These are phyloP conservation scores for Diospyros lotus DNA, from an alignment of 148 eudicot species.

Conservation along the genomic window DNA sequence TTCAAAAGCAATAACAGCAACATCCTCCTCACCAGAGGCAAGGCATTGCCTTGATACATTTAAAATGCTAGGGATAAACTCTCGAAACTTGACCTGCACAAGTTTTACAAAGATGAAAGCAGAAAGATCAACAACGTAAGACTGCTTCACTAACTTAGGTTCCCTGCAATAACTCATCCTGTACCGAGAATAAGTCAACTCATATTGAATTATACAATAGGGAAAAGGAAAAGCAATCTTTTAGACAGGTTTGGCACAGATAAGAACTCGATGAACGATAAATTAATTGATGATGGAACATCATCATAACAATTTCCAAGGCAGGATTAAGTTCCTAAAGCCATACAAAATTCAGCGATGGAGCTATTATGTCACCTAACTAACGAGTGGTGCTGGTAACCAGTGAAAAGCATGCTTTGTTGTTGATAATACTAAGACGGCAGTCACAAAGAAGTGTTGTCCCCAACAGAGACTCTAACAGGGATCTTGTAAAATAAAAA, in stretches of 20 bases:
- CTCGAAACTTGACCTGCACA: constrained; percentile 76
- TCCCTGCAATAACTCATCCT: background rate
- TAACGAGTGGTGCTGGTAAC: background rate
- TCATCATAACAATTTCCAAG: background rate
- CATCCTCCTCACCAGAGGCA: constrained; percentile 94
- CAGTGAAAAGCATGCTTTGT: background rate
- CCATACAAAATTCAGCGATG: no score
- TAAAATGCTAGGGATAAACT: constrained; percentile 90
- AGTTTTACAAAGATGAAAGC: constrained; percentile 3
- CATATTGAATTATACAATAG: background rate
- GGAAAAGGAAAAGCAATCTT: background rate
- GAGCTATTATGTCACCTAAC: background rate
- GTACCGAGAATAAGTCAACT: background rate
- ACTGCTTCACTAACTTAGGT: background rate
- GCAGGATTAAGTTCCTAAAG: background rate
- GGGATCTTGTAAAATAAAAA: background rate
- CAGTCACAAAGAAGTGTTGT: background rate
- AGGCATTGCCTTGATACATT: constrained; percentile 92
- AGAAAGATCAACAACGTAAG: background rate
- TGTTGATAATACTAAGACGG: background rate
- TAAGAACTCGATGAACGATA: background rate
- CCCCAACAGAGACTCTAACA: background rate
- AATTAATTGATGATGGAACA: background rate
- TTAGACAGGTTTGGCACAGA: background rate
- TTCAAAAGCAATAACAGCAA: constrained; percentile 93